Conservation (phyloP, 495 filamentous ascomycete species). For the Neurospora sublineolata region DNA sequence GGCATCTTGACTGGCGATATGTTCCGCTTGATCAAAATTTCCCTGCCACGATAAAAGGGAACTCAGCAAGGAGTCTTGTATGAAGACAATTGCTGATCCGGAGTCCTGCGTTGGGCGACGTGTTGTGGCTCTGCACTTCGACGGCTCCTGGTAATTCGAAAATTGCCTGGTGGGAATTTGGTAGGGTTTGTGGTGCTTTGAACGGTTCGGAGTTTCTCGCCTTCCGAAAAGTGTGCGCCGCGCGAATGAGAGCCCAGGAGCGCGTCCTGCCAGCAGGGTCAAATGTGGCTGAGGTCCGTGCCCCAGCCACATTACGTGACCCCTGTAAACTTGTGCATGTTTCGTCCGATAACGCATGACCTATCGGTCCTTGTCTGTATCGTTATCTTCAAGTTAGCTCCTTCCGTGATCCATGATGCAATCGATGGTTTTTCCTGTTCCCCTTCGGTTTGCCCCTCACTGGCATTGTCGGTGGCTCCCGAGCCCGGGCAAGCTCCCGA, state of each 20-base stretch:
- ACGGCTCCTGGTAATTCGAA: conserved; percentile 22
- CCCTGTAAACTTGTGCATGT: not conserved
- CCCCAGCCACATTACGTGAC: not conserved
- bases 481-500: not conserved
- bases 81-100: conserved; percentile 24
- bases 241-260: not conserved
- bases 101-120: conserved; percentile 26
- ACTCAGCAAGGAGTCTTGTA: conserved; percentile 24
- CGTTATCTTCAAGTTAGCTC: not conserved
- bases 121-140: conserved; percentile 27
- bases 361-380: not conserved
- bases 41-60: conserved; percentile 19
- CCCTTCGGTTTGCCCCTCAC: not conserved
- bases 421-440: not conserved
- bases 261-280: not conserved
- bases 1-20: conserved; percentile 54
- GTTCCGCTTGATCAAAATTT: conserved; percentile 26
- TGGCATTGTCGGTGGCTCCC: not conserved
- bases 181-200: conserved; percentile 18
- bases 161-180: conserved; percentile 23
- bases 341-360: not conserved
- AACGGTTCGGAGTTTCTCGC: conserved; percentile 18
- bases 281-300: not conserved
- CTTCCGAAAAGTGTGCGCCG: not conserved
- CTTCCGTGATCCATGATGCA: not conserved